phyloP scores from a whole-genome alignment of 768 basidiomycete species.

The Thelephora ganbajun region DNA sequence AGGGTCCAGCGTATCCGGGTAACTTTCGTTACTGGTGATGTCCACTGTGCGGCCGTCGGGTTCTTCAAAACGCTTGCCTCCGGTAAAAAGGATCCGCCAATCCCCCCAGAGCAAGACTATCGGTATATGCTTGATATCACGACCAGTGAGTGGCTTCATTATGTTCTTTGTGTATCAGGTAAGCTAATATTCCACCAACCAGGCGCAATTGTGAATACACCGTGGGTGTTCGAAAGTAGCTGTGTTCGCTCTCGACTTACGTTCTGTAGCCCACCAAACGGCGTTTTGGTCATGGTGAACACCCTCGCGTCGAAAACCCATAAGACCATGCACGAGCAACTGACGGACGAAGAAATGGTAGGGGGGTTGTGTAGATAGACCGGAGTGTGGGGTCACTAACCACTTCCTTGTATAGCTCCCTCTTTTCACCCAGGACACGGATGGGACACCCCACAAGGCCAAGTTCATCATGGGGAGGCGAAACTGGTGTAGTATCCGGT shows the following conservation, averaged over 20 bases:
- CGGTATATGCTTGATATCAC: conserved; percentile 88
- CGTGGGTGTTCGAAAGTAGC: conserved; percentile 32
- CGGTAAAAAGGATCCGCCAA: conserved; percentile 29
- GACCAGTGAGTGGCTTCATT: conserved; percentile 37
- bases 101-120: conserved; percentile 46
- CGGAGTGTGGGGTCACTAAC: not conserved
- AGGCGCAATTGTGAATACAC: conserved; percentile 94
- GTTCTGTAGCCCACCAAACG: conserved; percentile 37
- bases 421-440: conserved; percentile 62
- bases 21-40: conserved; percentile 85
- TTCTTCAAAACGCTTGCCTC: conserved; percentile 53
- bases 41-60: conserved; percentile 83
- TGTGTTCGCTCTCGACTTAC: not conserved
- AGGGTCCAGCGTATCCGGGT: conserved; percentile 49
- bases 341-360: conserved; percentile 87
- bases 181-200: not conserved
- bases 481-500: conserved; percentile 72
- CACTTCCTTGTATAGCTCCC: conserved; percentile 36
- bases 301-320: conserved; percentile 70
- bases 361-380: conserved; percentile 1
- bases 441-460: conserved; percentile 62
- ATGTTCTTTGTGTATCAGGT: no score
- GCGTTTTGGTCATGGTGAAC: conserved; percentile 71
- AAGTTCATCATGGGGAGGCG: conserved; percentile 78
- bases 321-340: conserved; percentile 64